Evolutionary conservation across 345 rosid genomes (phyloP), one percentile per base, ranked within the genome.

Genomic region (Hibiscus mutabilis): DNA sequence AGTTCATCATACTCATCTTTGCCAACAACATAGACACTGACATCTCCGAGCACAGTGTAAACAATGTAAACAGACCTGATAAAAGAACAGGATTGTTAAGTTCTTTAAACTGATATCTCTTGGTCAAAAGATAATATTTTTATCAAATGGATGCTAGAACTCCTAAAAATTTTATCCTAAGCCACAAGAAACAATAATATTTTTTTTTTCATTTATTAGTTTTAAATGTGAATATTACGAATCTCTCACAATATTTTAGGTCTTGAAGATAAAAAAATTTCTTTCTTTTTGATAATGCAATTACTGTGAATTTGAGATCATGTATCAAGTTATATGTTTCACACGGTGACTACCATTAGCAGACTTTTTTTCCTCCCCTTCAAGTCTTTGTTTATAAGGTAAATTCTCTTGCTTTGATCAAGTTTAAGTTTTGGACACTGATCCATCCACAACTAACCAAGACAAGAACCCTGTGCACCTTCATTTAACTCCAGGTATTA

Each of bases 1-100:
- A 95, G 99, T 77, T 92, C 99, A 83, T 96, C 99, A 67, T 96
- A 96, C 71, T 87, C 94, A 77, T 96, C 98, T 86, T 96, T 96
- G 73, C 99, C 98, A 77, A 88, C 97, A 73, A 83, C 85, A 79
- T 75, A 92, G 76, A 96, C 79, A 85, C 93, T 89, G 81, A 92
- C 96, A 84, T 92, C 98, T 37, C 97, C 97, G 40, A 96, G 93
- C 81, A 96, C 89, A 0, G 91, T 90, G 76, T 95, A 92, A 35
- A 92, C 99, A 2, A 95, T 92, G 72, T 92, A 95, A 55, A 92
- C 98, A 5, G 99, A 95, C 87, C 96, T 89, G 87, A 66, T 55
- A 77, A 77, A 25, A 61, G 10, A 61, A 46, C 46, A 60, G 0
- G 1, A 42, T 51, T 42, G n/a, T 9, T 59, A 35, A 49, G 59